Base-by-base conservation (phyloP, 2,329 filamentous ascomycete genomes). In the Remersonia thermophila region DNA sequence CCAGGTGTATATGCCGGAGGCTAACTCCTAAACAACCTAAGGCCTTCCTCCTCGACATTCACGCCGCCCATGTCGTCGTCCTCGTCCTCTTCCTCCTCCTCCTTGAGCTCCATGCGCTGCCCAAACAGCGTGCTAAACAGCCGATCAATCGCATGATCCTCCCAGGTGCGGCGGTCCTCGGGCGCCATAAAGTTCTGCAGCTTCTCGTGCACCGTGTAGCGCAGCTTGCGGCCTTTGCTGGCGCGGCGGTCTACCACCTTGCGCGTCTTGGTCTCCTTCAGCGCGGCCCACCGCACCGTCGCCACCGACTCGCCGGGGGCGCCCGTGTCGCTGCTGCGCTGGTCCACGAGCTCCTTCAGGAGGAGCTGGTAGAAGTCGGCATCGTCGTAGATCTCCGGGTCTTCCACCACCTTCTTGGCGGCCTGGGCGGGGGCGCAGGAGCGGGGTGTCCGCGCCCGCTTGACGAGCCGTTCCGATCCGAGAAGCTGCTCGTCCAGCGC, bases 111-210 rank as follows among this genome's bases (percentile, higher is more conserved):
- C 53, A 80, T 67, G 55, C 75, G 78, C 51, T 80, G 77, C 0
- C 83, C 83, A 45, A 89, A 73, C 44, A 87, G 57, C 17, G 79
- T 80, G 11, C 77, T 77, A 54, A 87, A 87, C 56, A 89, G 75
- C 39, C 74, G 61, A 49, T 91, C 83, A 40, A 85, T 75, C 37
- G 87, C 85, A 41, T 74, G 71, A 47, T 80, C 76, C 43, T 83
- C 82, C 91, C 91, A 98, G 12, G 58, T 60, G 3, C 80, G 70
- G 36, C 83, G 68, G 55, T 93, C 83, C 56, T 95, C 85, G 0
- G 86, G 79, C 9, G 87, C 87, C 86, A 95, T 95, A 54, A 96
- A 96, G 58, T 95, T 95, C 62, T 94, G 84, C 52, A 98, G 60
- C 65, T 96, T 96, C 64, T 96, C 89, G 54, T 96, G 87, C 31